A percentile compares a stretch with the other conserved stretches of the same genome.
phyloP scores from a whole-genome alignment of 805 yeast species.

The Candida vaughaniae region DNA sequence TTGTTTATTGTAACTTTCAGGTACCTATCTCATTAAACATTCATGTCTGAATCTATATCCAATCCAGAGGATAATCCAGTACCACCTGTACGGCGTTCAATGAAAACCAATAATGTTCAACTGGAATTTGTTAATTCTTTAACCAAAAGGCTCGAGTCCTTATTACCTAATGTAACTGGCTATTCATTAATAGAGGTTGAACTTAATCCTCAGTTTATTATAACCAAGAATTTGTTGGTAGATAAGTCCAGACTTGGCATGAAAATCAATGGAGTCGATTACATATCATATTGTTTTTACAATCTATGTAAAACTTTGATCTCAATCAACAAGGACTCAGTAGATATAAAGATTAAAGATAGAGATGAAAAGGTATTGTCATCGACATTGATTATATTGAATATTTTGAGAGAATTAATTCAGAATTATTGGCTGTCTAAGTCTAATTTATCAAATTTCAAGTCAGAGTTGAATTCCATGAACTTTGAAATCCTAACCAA shows the following conservation, averaged over 20 bases:
- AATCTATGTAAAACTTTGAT: constrained; percentile 24
- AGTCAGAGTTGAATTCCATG: constrained; percentile 7
- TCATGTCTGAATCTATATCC: no score
- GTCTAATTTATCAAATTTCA: constrained; percentile 7
- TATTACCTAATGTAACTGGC: constrained; percentile 41
- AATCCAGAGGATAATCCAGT: no score
- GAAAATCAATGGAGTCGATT: constrained; percentile 10
- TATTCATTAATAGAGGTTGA: constrained; percentile 39
- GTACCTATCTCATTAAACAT: no score
- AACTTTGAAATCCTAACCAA: constrained; percentile 16
- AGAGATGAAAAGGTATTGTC: constrained; percentile 30
- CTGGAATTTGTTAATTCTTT: constrained; percentile 22
- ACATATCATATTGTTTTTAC: constrained; percentile 20
- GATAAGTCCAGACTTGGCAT: constrained; percentile 11
- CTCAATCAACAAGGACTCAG: constrained; percentile 22
- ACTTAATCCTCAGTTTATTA: constrained; percentile 37
- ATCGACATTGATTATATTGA: constrained; percentile 32
- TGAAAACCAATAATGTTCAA: no score
- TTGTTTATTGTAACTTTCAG: background rate
- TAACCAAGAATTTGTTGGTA: constrained; percentile 29
- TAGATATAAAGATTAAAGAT: constrained; percentile 21
- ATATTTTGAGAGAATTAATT: constrained; percentile 29
- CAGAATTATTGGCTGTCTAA: constrained; percentile 29
- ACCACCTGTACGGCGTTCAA: no score
- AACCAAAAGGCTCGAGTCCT: constrained; percentile 28